Conservation (phyloP, 1,284 basidiomycete genomes). For the Xerocomus nothofagi region DNA sequence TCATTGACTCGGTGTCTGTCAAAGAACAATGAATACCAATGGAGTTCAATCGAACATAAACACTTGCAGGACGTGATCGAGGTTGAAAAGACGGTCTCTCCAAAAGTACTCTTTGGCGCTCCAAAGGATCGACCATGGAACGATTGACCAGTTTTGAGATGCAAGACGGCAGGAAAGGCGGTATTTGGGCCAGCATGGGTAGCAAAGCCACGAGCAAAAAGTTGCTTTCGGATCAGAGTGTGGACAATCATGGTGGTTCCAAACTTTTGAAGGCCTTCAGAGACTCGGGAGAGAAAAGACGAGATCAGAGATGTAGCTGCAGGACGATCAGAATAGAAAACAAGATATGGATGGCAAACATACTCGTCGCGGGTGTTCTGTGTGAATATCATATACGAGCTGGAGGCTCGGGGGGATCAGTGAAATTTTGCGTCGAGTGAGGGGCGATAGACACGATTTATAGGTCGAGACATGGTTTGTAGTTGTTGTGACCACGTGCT, state of each 20-base stretch:
- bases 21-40: slow-evolving; percentile 11
- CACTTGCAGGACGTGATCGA: slow-evolving; percentile 93
- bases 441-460: slow-evolving; percentile 13
- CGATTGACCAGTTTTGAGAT: slow-evolving; percentile 92
- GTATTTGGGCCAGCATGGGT: slow-evolving; percentile 56
- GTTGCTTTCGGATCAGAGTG: slow-evolving; percentile 49
- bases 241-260: slow-evolving; percentile 53
- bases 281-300: slow-evolving; percentile 74
- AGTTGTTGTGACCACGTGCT: slow-evolving; percentile 18
- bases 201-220: slow-evolving; percentile 59
- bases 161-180: slow-evolving; percentile 77
- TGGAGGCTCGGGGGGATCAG: slow-evolving; percentile 22
- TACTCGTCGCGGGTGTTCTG: slow-evolving; percentile 85
- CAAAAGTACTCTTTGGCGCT: slow-evolving; percentile 84
- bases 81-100: slow-evolving; percentile 98
- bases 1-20: slow-evolving; percentile 98
- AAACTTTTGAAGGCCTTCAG: slow-evolving; percentile 38
- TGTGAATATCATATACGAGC: slow-evolving; percentile 78
- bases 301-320: slow-evolving; percentile 82
- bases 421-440: slow-evolving; percentile 7
- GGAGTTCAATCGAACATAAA: slow-evolving; percentile 2
- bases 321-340: slow-evolving; percentile 7
- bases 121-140: slow-evolving; percentile 92
- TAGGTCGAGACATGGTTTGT: slow-evolving; percentile 9
- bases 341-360: slow-evolving; percentile 28